Base-by-base conservation (phyloP, 1,284 basidiomycete species). In the Vanrija humicola region DNA sequence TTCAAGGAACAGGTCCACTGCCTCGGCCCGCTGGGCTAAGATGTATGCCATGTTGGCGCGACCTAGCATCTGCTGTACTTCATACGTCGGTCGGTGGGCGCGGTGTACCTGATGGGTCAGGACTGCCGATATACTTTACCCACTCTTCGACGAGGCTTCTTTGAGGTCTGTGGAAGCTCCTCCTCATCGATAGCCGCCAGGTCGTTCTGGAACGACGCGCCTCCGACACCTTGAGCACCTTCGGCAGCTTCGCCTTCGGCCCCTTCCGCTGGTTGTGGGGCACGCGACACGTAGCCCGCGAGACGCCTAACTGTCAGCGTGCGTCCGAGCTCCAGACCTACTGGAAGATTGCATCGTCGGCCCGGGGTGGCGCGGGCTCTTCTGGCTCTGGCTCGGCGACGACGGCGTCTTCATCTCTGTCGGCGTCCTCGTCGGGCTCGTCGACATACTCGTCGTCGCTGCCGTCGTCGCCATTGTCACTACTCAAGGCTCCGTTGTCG, bases 11-110 rank as follows among this genome's bases (percentile, higher is more conserved):
- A 87, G 82, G 21, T 83, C 82, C 38, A 91, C 86, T 1, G 91
- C 87, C 62, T 86, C 82, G 1, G 81, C 77, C 18, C 86, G 78
- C 57, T 90, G 78, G 64, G 88, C 84, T 21, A 64, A 62, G 48
- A 93, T 84, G 72, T 90, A 97, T 1, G 87, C 87, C 65, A 89
- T 83, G 71, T 95, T 96, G 25, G 90, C 95, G 56, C 89, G 84
- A 16, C 90, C 89, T 43, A 98, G 83, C 6, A 94, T 77, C 1
- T 83, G 80, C 54, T 85, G 83, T 16, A 95, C 90, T 76, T 97
- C 88, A 49, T 86, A 85, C 0, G 90, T 90, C 16, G 94, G 80
- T 1, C 81, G 77, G 18, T 87, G 85, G 26, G 81, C 78, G 23
- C 78, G 74, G 55, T 79, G 68, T 10, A 78, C 69, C 66, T 68